A percentile compares a stretch with the other conserved stretches of the same genome.
Evolutionary conservation across 306 rosid genomes (phyloP).

Genomic region (Lupinus albus): DNA sequence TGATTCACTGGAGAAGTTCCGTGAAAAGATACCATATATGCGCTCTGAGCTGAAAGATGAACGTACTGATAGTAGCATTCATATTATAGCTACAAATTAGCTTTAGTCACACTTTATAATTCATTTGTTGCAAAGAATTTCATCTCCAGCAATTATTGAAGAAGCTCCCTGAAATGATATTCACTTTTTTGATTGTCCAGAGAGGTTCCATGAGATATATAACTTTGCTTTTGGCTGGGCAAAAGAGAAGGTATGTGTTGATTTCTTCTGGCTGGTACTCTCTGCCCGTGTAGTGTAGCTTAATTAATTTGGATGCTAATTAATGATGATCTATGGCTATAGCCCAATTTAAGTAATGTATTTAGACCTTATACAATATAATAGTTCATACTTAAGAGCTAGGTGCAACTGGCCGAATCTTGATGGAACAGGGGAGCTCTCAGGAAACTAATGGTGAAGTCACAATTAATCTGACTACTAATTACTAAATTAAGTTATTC

Average conservation of each 20-base stretch:
- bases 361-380: not conserved
- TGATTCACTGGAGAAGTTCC: slow-evolving; percentile 89
- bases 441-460: not conserved
- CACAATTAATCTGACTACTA: slow-evolving; percentile 3
- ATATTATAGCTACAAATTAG: slow-evolving; percentile 14
- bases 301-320: slow-evolving; percentile 11
- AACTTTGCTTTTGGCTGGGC: slow-evolving; percentile 99
- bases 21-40: slow-evolving; percentile 87
- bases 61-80: slow-evolving; percentile 57
- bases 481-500: slow-evolving; percentile 2
- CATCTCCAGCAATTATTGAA: slow-evolving; percentile 28
- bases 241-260: slow-evolving; percentile 81
- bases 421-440: not conserved
- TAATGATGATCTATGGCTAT: slow-evolving; percentile 10
- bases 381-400: slow-evolving; percentile 2
- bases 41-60: slow-evolving; percentile 95
- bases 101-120: slow-evolving; percentile 27
- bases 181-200: slow-evolving; percentile 54
- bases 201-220: slow-evolving; percentile 91
- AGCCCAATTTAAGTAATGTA: slow-evolving; percentile 21
- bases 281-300: not conserved
- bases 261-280: slow-evolving; percentile 19
- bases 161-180: slow-evolving; percentile 41
- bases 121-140: slow-evolving; percentile 20
- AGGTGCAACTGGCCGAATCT: not conserved